phyloP scores from a whole-genome alignment of 2,329 filamentous ascomycete genomes.

The Cordyceps fumosorosea region DNA sequence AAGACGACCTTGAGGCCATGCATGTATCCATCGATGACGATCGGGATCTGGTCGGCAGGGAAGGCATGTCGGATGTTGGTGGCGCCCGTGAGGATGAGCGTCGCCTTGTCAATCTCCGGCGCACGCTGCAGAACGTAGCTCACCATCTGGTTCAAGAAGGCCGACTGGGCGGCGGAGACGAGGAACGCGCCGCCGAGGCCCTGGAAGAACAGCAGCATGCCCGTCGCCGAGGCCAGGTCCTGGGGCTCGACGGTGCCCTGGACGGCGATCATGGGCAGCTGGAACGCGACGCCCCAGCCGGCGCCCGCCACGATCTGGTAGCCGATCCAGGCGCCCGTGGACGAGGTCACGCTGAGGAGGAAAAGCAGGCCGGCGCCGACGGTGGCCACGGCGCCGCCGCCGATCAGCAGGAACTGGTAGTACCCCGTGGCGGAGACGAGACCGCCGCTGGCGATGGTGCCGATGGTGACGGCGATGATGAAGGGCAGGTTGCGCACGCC shows the following conservation, averaged over 20 bases:
- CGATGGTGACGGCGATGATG: slow-evolving; percentile 36
- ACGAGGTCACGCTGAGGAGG: slow-evolving; percentile 31
- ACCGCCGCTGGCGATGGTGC: slow-evolving; percentile 33
- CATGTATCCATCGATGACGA: slow-evolving; percentile 57
- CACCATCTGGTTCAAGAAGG: slow-evolving; percentile 40
- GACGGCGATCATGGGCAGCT: slow-evolving; percentile 45
- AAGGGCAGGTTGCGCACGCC: slow-evolving; percentile 34
- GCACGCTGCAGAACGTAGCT: slow-evolving; percentile 26
- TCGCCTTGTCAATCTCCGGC: slow-evolving; percentile 29
- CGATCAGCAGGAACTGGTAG: slow-evolving; percentile 40
- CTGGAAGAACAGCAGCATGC: slow-evolving; percentile 44
- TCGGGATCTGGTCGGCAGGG: slow-evolving; percentile 36
- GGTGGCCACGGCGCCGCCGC: slow-evolving; percentile 36
- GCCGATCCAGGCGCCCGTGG: slow-evolving; percentile 42
- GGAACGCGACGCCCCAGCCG: slow-evolving; percentile 38
- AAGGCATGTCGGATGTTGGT: slow-evolving; percentile 52
- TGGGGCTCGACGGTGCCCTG: slow-evolving; percentile 33
- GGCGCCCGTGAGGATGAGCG: slow-evolving; percentile 37
- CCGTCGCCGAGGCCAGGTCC: slow-evolving; percentile 41
- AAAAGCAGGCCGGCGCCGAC: slow-evolving; percentile 38
- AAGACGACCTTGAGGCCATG: slow-evolving; percentile 56
- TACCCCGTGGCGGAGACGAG: slow-evolving; percentile 33
- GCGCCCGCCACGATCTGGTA: slow-evolving; percentile 46
- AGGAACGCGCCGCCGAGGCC: slow-evolving; percentile 45
- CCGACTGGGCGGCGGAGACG: slow-evolving; percentile 41